Evolutionary conservation across 805 yeast genomes (phyloP).

Genomic region (Schwanniomyces yamadae): DNA sequence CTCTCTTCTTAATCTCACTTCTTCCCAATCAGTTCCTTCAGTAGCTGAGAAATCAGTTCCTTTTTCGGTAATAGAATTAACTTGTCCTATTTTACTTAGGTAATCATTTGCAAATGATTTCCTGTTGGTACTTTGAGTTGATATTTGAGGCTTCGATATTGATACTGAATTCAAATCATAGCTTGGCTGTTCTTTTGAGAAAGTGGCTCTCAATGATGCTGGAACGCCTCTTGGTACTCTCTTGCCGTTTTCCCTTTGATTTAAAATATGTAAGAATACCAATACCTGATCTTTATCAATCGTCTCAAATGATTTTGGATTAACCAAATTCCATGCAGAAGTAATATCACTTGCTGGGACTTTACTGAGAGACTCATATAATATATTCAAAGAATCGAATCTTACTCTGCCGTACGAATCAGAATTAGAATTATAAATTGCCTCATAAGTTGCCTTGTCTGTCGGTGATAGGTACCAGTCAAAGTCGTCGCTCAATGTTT

Average conservation of each 20-base stretch:
- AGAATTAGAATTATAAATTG: conserved; percentile 68
- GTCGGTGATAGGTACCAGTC: conserved; percentile 97
- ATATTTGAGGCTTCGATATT: conserved; percentile 25
- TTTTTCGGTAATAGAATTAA: conserved; percentile 31
- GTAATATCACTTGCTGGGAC: conserved; percentile 84
- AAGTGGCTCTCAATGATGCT: conserved; percentile 84
- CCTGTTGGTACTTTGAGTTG: conserved; percentile 13
- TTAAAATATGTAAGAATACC: conserved; percentile 85
- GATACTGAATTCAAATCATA: conserved; percentile 51
- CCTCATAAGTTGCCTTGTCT: conserved; percentile 75
- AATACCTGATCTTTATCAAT: conserved; percentile 92
- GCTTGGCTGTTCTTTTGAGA: conserved; percentile 78
- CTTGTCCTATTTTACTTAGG: conserved; percentile 54
- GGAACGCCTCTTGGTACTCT: conserved; percentile 95
- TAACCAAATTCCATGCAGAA: conserved; percentile 92
- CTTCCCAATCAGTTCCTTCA: conserved; percentile 90
- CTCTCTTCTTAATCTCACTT: conserved; percentile 77
- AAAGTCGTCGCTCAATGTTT: conserved; percentile 61
- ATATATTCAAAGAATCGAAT: conserved; percentile 65
- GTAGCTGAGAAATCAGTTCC: conserved; percentile 75
- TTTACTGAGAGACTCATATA: conserved; percentile 65
- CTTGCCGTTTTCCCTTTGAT: conserved; percentile 82
- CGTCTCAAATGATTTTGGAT: conserved; percentile 82
- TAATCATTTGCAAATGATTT: conserved; percentile 54
- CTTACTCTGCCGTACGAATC: conserved; percentile 80